These are phyloP conservation scores for Isoetes engelmannii DNA, from an alignment of 83 land plant species.

Conservation along the genomic window DNA sequence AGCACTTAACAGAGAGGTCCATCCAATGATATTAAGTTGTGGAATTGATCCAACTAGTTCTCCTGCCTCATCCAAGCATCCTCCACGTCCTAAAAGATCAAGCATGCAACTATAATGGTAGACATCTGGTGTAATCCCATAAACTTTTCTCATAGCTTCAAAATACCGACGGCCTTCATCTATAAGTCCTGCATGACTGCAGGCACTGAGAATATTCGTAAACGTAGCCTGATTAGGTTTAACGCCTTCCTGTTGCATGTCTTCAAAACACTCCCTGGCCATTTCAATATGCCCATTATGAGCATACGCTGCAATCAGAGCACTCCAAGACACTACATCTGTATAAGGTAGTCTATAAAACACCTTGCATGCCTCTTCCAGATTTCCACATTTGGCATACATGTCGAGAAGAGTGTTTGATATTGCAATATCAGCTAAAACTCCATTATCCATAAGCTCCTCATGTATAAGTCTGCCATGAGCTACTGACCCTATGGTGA, in stretches of 20 bases:
- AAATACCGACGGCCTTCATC: conserved; percentile 7
- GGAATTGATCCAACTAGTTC: conserved; percentile 15
- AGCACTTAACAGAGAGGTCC: conserved; percentile 8
- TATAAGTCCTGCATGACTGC: conserved; percentile 18
- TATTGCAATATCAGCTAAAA: not conserved
- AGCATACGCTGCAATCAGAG: conserved; percentile 10
- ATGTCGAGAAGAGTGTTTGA: conserved; percentile 9
- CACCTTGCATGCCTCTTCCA: conserved; percentile 10
- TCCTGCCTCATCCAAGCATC: conserved; percentile 11
- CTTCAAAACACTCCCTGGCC: conserved; percentile 9
- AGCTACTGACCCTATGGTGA: not conserved
- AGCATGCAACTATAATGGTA: conserved; percentile 7
- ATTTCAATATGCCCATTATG: conserved; percentile 1
- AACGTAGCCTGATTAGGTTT: conserved; percentile 1
- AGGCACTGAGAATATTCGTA: conserved; percentile 7
- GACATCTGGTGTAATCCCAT: not conserved
- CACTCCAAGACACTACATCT: conserved; percentile 9
- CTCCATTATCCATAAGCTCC: not conserved
- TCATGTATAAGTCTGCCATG: conserved; percentile 6
- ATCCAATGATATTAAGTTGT: not conserved
- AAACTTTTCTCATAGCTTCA: not conserved
- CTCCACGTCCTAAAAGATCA: conserved; percentile 11
- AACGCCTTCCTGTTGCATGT: conserved; percentile 16
- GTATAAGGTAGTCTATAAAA: not conserved
- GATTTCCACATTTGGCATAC: conserved; percentile 9